phyloP scores from a whole-genome alignment of 169 alveolate species.

The Plasmodium vinckei region DNA sequence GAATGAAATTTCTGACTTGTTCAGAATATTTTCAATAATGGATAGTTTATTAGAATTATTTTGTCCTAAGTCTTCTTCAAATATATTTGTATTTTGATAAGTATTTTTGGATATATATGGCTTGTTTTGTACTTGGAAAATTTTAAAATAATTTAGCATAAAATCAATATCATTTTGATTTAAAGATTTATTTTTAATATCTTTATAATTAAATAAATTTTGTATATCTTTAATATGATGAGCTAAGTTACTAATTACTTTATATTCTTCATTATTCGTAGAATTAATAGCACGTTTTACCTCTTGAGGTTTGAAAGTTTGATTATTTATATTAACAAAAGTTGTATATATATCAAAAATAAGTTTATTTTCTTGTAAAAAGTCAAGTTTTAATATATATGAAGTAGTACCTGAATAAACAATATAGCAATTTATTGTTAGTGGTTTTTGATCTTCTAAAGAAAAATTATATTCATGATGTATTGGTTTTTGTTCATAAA shows the following conservation, averaged over 20 bases:
- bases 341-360: constrained; percentile 68
- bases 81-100: constrained; percentile 27
- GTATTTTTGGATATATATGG: constrained; percentile 3
- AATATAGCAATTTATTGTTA: constrained; percentile 58
- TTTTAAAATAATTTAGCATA: constrained; percentile 49
- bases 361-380: constrained; percentile 51
- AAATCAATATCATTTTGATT: constrained; percentile 29
- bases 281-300: constrained; percentile 22
- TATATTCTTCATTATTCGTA: constrained; percentile 18
- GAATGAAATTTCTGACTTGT: constrained; percentile 17
- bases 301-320: constrained; percentile 62
- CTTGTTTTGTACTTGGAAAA: background rate
- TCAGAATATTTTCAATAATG: constrained; percentile 14
- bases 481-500: constrained; percentile 20
- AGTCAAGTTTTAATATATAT: constrained; percentile 54
- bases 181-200: constrained; percentile 28
- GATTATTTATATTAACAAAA: constrained; percentile 49
- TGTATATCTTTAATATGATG: constrained; percentile 45
- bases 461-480: constrained; percentile 60
- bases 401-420: constrained; percentile 61
- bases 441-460: constrained; percentile 12
- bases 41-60: constrained; percentile 19
- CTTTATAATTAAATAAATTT: constrained; percentile 62
- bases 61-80: constrained; percentile 6
- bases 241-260: constrained; percentile 21